Percentiles rank a stretch among this genome's conserved stretches.
Conservation (phyloP, 2,329 filamentous ascomycete species). For the Chaetothyriales sp. region DNA sequence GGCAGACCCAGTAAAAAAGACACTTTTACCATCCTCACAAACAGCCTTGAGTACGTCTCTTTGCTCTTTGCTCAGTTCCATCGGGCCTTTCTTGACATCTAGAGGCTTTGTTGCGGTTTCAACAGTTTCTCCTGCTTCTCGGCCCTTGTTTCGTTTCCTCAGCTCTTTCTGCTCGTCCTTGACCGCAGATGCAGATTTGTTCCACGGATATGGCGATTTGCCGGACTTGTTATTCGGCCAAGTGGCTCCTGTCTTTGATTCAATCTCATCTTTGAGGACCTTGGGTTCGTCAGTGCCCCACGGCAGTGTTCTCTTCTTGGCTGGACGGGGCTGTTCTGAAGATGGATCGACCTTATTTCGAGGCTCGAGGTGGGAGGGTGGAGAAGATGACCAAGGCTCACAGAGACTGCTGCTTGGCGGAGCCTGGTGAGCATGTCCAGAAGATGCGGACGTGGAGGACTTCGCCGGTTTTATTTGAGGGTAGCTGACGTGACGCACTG, state of each 20-base stretch:
- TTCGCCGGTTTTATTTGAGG: constrained; percentile 6
- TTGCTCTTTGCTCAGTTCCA: constrained; percentile 72
- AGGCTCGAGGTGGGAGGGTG: constrained; percentile 26
- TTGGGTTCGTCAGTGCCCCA: constrained; percentile 28
- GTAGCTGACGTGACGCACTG: constrained; percentile 26
- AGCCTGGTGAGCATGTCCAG: constrained; percentile 19
- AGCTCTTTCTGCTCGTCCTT: constrained; percentile 66
- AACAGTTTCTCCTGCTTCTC: constrained; percentile 22
- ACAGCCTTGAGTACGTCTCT: constrained; percentile 70
- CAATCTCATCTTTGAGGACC: background rate
- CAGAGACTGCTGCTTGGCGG: constrained; percentile 36
- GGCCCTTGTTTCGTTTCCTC: constrained; percentile 41
- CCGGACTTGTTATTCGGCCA: constrained; percentile 27
- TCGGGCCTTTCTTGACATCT: constrained; percentile 28
- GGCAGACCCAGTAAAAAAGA: constrained; percentile 95
- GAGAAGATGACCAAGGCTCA: constrained; percentile 56
- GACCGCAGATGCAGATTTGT: constrained; percentile 56
- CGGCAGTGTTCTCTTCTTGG: constrained; percentile 54
- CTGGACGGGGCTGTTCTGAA: constrained; percentile 22
- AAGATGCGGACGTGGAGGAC: constrained; percentile 19
- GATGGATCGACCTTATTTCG: constrained; percentile 9
- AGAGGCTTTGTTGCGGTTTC: constrained; percentile 27
- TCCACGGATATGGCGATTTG: constrained; percentile 42
- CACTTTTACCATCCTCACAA: constrained; percentile 63
- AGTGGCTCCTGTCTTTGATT: constrained; percentile 21